Percentiles rank a stretch among this genome's conserved stretches.
phyloP scores from a whole-genome alignment of 106 monocot species.

The Hemerocallis citrina region DNA sequence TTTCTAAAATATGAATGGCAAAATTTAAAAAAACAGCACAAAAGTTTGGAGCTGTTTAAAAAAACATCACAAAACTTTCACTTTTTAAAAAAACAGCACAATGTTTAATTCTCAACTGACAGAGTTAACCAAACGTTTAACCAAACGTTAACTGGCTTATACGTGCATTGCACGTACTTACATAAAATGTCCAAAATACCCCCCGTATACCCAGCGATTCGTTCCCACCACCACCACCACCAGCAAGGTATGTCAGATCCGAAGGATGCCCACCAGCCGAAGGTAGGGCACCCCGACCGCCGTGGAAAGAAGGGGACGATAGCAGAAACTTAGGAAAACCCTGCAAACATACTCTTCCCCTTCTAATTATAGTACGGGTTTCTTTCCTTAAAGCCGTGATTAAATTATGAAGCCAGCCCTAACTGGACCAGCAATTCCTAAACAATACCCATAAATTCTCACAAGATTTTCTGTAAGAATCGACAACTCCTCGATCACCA shows the following conservation, averaged over 20 bases:
- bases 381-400: constrained; percentile 72
- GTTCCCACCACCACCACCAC: constrained; percentile 66
- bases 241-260: constrained; percentile 75
- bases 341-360: constrained; percentile 53
- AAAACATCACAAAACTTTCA: too few relatives aligned
- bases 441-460: not conserved
- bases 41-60: too few relatives aligned
- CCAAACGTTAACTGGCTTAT: too few relatives aligned
- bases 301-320: constrained; percentile 87
- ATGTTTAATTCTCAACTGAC: too few relatives aligned
- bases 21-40: too few relatives aligned
- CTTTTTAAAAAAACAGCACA: too few relatives aligned
- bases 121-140: too few relatives aligned
- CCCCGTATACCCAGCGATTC: too few relatives aligned
- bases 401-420: constrained; percentile 66
- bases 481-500: not conserved
- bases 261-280: constrained; percentile 93
- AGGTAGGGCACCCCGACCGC: constrained; percentile 84
- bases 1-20: too few relatives aligned
- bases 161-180: too few relatives aligned
- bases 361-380: constrained; percentile 36
- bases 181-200: too few relatives aligned
- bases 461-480: not conserved
- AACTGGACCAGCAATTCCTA: constrained; percentile 51
- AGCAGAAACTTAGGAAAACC: constrained; percentile 70